Evolutionary conservation across 176 grass and related monocot genomes (phyloP), one percentile per base, ranked within the genome.

Genomic region (Zoysia japonica): DNA sequence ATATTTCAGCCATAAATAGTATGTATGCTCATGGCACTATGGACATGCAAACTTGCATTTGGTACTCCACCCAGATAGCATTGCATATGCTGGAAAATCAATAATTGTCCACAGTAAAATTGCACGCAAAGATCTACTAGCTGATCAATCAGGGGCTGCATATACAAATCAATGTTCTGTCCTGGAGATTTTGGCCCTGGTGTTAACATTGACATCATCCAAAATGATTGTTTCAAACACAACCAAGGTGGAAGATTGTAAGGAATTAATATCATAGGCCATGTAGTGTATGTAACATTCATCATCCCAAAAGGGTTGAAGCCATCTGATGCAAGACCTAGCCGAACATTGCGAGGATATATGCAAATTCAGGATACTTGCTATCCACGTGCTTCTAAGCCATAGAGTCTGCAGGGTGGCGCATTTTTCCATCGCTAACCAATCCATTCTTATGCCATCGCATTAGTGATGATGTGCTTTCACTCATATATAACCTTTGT

Each of bases 181-280:
- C 70, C 35, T 6, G 28, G 28, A 16, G 48, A 72, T 13, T 51
- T 72, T 8, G 48, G 70, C 14, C 20, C 47, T 9, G 48, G 70
- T 39, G 53, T 72, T 4, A 72, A 38, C 47, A 68, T 71, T 13
- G 68, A 71, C 68, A 71, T 71, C 2, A 71, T 71, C 68, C 47
- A 71, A 13, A 52, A 51, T 8, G 20, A 12, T 8, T 51, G 47
- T 37, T 71, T 71, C 68, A 71, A 38, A 52, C 68, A 71, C 19
- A 52, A 51, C 68, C 68, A 71, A 51, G 20, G 47, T 3, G 68
- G 68, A 1, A 71, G 52, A 28, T 71, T 52, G 35, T 71, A 50
- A 37, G 47, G 19, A 13, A 68, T 68, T 47, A 47, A 16, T 15
- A 47, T 68, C 16, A 47, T 15, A n/a, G 6, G 67, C 3, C 68